Conservation (phyloP, 2,329 filamentous ascomycete genomes). For the Tricladium varicosporioides region DNA sequence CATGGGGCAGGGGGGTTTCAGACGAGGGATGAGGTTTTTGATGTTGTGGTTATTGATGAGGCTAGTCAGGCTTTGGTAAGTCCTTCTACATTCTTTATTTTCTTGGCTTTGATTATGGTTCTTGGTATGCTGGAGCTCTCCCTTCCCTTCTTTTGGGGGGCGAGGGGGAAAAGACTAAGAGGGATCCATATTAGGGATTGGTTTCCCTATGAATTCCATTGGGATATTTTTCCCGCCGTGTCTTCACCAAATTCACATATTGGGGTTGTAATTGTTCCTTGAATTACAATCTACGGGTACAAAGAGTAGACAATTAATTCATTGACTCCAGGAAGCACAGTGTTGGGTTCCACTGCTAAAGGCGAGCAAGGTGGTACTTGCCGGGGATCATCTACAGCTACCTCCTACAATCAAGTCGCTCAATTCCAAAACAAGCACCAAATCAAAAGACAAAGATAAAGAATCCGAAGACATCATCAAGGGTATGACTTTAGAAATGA, state of each 20-base stretch:
- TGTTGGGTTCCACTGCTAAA: constrained; percentile 90
- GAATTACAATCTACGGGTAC: no score
- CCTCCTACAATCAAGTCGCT: constrained; percentile 91
- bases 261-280: no score
- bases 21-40: constrained; percentile 76
- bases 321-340: constrained; percentile 45
- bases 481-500: constrained; percentile 73
- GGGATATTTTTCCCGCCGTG: no score
- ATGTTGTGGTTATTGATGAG: constrained; percentile 94
- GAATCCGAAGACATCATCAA: constrained; percentile 41
- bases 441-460: constrained; percentile 31
- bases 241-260: no score
- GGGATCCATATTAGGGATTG: no score
- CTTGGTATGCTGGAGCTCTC: neutral
- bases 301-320: neutral
- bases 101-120: neutral
- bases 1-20: constrained; percentile 89
- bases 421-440: constrained; percentile 46
- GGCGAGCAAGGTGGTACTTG: constrained; percentile 82
- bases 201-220: no score
- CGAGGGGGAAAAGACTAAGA: no score
- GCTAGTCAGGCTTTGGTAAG: constrained; percentile 81
- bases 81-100: neutral
- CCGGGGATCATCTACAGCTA: constrained; percentile 91
- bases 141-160: no score